phyloP scores from a whole-genome alignment of 1,284 basidiomycete genomes.

The Vanrija humicola region DNA sequence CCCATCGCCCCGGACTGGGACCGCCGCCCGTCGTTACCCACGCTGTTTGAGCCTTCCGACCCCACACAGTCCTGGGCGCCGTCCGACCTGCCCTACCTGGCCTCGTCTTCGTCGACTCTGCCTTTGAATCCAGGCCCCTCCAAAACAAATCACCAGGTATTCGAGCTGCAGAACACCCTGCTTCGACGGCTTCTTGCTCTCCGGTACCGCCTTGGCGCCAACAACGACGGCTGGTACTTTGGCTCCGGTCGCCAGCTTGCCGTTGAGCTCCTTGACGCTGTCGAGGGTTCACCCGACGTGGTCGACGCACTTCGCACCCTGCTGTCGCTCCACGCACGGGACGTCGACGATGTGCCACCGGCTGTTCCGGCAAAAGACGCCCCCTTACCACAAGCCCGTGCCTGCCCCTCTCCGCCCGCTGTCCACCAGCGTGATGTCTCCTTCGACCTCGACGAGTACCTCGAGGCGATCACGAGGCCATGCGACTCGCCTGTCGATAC shows the following conservation, averaged over 20 bases:
- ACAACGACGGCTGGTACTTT: constrained; percentile 32
- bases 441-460: constrained; percentile 38
- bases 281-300: constrained; percentile 13
- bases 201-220: constrained; percentile 23
- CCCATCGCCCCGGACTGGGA: constrained; percentile 7
- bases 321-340: not conserved
- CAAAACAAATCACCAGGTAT: not conserved
- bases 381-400: not conserved
- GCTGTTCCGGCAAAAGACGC: not conserved
- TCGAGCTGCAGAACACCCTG: not conserved
- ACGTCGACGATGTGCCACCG: not conserved
- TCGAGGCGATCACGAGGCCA: not conserved
- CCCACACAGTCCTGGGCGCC: not conserved
- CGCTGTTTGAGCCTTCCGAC: constrained; percentile 4
- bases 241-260: constrained; percentile 25
- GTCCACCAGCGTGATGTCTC: constrained; percentile 21
- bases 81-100: not conserved
- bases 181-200: constrained; percentile 25
- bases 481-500: too few species aligned
- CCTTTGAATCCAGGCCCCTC: not conserved
- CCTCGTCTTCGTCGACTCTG: too few species aligned
- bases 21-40: constrained; percentile 32
- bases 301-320: constrained; percentile 3
- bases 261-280: constrained; percentile 10
- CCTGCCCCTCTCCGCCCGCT: not conserved